Conservation (phyloP, 2,329 filamentous ascomycete species). For the Pleochaeta shiraiana region DNA sequence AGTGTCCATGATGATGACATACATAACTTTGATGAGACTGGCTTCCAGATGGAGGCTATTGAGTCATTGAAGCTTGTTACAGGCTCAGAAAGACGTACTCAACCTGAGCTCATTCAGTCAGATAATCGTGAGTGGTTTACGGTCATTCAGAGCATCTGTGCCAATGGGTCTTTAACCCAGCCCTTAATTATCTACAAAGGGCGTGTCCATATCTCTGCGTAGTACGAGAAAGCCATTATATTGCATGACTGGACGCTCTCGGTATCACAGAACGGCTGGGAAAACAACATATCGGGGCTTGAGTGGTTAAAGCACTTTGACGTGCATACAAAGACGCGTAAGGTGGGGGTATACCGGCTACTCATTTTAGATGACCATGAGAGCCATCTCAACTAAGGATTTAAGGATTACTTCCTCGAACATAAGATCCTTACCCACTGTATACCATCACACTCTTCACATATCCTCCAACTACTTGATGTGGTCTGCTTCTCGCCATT, state of each 20-base stretch:
- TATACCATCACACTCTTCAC: conserved; percentile 17
- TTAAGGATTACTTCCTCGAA: conserved; percentile 18
- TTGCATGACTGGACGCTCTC: conserved; percentile 15
- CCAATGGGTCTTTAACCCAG: neutral
- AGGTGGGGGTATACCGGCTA: conserved; percentile 16
- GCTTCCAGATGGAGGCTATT: neutral
- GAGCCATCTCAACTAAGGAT: conserved; percentile 15
- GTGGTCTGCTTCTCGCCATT: conserved; percentile 20
- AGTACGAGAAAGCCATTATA: conserved; percentile 13
- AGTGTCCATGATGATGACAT: neutral
- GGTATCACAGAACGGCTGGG: conserved; percentile 19
- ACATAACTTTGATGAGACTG: neutral
- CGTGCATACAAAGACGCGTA: conserved; percentile 13
- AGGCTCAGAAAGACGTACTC: neutral
- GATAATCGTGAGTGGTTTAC: neutral
- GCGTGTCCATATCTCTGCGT: conserved; percentile 9
- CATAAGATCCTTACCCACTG: conserved; percentile 20
- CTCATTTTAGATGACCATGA: conserved; percentile 21
- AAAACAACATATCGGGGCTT: conserved; percentile 18
- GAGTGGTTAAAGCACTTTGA: conserved; percentile 20
- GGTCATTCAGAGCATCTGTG: neutral
- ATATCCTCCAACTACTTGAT: conserved; percentile 22
- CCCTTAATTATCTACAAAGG: neutral
- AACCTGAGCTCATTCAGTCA: neutral
- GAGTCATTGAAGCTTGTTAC: neutral